phyloP scores from a whole-genome alignment of 345 rosid genomes.

The Salix arbutifolia region DNA sequence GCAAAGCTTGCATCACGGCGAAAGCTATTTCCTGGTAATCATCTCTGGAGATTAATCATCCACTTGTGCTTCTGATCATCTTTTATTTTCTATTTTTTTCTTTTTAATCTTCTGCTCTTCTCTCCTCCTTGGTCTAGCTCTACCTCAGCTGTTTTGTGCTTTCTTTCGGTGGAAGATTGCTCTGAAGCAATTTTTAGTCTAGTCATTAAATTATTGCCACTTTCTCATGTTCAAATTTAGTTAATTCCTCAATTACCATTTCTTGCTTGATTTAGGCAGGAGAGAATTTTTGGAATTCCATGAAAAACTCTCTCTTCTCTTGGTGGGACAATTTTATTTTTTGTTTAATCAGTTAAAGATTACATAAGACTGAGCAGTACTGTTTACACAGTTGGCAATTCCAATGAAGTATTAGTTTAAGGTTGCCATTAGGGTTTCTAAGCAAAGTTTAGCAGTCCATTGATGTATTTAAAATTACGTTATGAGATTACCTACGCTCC shows the following conservation, averaged over 20 bases:
- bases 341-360: not conserved
- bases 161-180: not conserved
- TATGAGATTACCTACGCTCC: constrained; percentile 1
- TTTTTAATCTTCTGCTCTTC: not conserved
- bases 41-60: not conserved
- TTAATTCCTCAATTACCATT: not conserved
- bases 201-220: not conserved
- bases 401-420: constrained; percentile 1
- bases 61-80: not conserved
- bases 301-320: constrained; percentile 13
- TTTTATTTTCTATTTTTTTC: not conserved
- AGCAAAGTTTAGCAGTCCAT: constrained; percentile 3
- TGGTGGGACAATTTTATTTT: not conserved
- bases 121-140: not conserved
- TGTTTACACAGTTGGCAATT: constrained; percentile 22
- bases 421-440: constrained; percentile 19
- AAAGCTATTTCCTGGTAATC: constrained; percentile 92
- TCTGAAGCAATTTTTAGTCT: not conserved
- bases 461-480: not conserved
- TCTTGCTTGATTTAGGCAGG: constrained; percentile 20
- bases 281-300: constrained; percentile 40
- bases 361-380: not conserved
- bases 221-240: constrained; percentile 9
- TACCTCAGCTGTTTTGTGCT: not conserved
- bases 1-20: constrained; percentile 83